Evolutionary conservation across 2,329 filamentous ascomycete genomes (phyloP), one percentile per base, ranked within the genome.

Genomic region (Arthrobotrys megalospora): DNA sequence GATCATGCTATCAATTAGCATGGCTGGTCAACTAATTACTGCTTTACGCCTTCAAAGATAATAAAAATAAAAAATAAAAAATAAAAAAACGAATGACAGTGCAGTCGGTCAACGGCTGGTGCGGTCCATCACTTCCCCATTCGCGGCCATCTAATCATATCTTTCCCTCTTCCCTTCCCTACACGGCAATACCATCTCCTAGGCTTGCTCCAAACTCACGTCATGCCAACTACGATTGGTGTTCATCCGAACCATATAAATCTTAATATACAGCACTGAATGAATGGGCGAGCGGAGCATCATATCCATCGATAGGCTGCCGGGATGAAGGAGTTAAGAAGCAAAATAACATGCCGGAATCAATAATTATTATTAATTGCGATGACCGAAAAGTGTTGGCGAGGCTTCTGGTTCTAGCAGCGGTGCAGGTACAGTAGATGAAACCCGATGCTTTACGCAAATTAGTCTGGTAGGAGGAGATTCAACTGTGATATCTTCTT

Each of bases 391-490:
- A 60, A 45, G 66, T 66, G 43, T 53, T 66, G 58, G 38, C 41
- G 58, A 43, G 66, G 58, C 38, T 52, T 32, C 34, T 45, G 43
- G 47, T 28, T 52, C 34, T 38, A 21, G 32, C 60, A 47, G 66
- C 60, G 28, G 55, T 68, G 64, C 38, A 60, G 52, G 41, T 63
- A 58, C 60, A 47, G 58, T 63, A 47, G 72, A 78, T 72, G 75
- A 78, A 72, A 68, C 75, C 63, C 53, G 75, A 78, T 67, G 41
- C 75, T 78, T 66, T 64, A 38, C 67, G 68, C 75, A 78, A 78
- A 78, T 78, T 78, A 78, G 67, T 72, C 62, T 72, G 45, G 41
- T 78, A 71, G 55, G 67, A 68, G 75, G 75, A 72, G 75, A 78
- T 78, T 78, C 75, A 55, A 67, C 38, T 62, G 67, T 72, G 67